phyloP scores from a whole-genome alignment of 331 rosid genomes.

The Stylosanthes scabra region DNA sequence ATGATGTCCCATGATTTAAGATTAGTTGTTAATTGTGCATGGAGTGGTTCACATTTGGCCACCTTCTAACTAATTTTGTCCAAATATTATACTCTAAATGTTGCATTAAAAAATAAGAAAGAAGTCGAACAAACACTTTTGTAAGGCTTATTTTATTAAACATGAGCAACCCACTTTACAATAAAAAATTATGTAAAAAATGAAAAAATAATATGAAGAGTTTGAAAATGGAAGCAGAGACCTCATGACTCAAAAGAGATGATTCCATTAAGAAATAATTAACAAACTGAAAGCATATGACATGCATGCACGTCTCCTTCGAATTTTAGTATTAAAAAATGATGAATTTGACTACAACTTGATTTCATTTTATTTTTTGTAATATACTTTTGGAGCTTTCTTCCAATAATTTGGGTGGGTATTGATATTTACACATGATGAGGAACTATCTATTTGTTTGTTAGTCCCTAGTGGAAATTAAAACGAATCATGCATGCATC shows the following conservation, averaged over 20 bases:
- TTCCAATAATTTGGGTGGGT: not conserved
- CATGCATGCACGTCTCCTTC: slow-evolving; percentile 24
- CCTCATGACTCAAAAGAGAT: too few relatives aligned
- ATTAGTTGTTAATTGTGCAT: not conserved
- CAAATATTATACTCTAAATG: too few relatives aligned
- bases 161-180: slow-evolving; percentile 9
- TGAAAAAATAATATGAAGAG: not conserved
- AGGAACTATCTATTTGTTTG: not conserved
- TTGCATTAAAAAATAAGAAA: too few relatives aligned
- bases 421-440: too few relatives aligned
- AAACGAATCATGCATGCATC: not conserved
- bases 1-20: not conserved
- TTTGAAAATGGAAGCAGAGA: not conserved
- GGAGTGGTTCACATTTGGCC: not conserved
- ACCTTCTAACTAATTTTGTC: not conserved
- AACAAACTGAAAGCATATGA: slow-evolving; percentile 3
- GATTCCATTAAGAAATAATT: not conserved
- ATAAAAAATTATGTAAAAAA: not conserved
- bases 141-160: not conserved
- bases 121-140: not conserved
- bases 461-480: not conserved
- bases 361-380: too few relatives aligned
- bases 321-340: too few relatives aligned
- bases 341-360: too few relatives aligned
- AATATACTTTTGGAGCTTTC: not conserved